phyloP scores from a whole-genome alignment of 768 basidiomycete genomes.

The Lactarius evosmus region DNA sequence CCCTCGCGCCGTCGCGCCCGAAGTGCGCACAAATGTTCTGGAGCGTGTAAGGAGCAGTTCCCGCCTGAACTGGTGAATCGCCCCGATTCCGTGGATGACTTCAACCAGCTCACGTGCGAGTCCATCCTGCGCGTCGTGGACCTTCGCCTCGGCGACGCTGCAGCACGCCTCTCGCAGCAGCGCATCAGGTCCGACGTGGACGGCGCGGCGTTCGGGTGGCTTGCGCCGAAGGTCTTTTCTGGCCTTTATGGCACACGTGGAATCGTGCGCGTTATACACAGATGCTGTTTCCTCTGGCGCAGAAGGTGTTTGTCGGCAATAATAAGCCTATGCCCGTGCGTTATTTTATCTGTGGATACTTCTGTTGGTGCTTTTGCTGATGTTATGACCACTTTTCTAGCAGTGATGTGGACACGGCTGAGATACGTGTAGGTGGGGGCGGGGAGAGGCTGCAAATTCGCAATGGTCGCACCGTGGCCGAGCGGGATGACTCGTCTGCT shows the following conservation, averaged over 20 bases:
- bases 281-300: constrained; percentile 79
- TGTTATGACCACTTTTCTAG: background rate
- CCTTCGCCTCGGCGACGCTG: constrained; percentile 75
- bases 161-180: constrained; percentile 55
- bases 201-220: constrained; percentile 57
- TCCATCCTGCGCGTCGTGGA: constrained; percentile 81
- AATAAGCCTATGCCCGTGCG: constrained; percentile 39
- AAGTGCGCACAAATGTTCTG: constrained; percentile 65
- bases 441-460: constrained; percentile 46
- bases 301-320: constrained; percentile 73
- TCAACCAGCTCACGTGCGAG: constrained; percentile 78
- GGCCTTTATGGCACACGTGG: constrained; percentile 79
- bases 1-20: constrained; percentile 61
- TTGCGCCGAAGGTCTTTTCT: constrained; percentile 77
- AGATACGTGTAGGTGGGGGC: constrained; percentile 46
- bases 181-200: constrained; percentile 76
- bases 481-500: background rate
- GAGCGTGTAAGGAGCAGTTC: constrained; percentile 77
- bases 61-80: constrained; percentile 89
- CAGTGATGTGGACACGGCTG: constrained; percentile 58
- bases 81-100: constrained; percentile 80
- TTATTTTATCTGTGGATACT: background rate
- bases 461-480: constrained; percentile 60
- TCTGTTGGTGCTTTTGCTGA: no score
- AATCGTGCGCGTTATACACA: constrained; percentile 82